These are phyloP conservation scores for Russula lepida DNA, from an alignment of 768 basidiomycete genomes.

Conservation along the genomic window DNA sequence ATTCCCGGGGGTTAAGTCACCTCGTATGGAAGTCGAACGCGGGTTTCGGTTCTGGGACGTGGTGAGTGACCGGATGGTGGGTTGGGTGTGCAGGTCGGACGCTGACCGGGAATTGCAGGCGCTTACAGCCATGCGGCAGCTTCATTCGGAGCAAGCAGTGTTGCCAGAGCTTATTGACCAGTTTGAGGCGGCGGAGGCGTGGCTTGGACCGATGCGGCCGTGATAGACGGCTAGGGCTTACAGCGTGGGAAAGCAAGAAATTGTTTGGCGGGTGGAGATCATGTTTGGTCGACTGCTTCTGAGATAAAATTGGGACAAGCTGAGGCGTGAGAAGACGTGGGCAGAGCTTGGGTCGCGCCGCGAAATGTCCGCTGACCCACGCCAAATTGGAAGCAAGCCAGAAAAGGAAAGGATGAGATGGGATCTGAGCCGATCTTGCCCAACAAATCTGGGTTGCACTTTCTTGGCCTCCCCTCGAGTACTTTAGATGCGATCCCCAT, in stretches of 20 bases:
- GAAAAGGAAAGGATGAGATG: constrained; percentile 11
- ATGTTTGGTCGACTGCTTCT: constrained; percentile 6
- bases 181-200: constrained; percentile 92
- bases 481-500: constrained; percentile 16
- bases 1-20: constrained; percentile 84
- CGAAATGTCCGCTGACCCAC: constrained; percentile 25
- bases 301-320: background rate
- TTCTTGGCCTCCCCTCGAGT: constrained; percentile 19
- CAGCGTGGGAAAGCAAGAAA: constrained; percentile 2
- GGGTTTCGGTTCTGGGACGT: constrained; percentile 99
- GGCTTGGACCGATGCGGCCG: constrained; percentile 87
- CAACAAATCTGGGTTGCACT: constrained; percentile 17
- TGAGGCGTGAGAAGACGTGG: constrained; percentile 3
- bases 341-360: constrained; percentile 17
- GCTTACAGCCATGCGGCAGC: constrained; percentile 80
- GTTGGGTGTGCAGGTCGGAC: constrained; percentile 5
- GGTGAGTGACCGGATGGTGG: constrained; percentile 51
- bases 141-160: constrained; percentile 77
- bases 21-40: constrained; percentile 83
- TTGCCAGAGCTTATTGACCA: constrained; percentile 84
- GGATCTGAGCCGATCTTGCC: constrained; percentile 19
- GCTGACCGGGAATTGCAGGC: constrained; percentile 39
- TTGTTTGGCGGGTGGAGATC: constrained; percentile 2
- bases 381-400: constrained; percentile 8
- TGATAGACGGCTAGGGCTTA: constrained; percentile 31